Evolutionary conservation across 352 stramenopile genomes (phyloP), one percentile per base, ranked within the genome.

Genomic region (Plasmopara muralis): DNA sequence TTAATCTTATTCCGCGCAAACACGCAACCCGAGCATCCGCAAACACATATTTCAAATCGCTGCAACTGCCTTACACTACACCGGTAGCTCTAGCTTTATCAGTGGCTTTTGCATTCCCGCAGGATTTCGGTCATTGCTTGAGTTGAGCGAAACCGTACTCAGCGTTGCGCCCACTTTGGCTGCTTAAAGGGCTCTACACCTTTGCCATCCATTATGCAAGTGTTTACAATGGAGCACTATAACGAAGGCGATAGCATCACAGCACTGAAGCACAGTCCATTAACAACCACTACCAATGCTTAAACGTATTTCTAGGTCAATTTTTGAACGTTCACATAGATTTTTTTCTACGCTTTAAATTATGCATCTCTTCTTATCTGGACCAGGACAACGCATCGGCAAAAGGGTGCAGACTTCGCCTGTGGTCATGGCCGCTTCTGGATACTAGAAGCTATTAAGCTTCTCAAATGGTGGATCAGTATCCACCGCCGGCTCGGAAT

Each of bases 361-460:
- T 43, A 46, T 53, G 15, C 47, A 46, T 53, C 44, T 25, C 1
- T 3, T 25, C 20, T 1, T 3, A 3, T 25, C 20, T 25, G 20
- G 20, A 25, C 20, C 20, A 25, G 20, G 20, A 25, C 20, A 25
- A 3, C 20, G 20, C 20, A 52, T 35, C 2, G 47, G 34, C 39
- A 33, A 15, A 6, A 38, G 37, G 29, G 42, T 49, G 34, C 54
- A 67, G 3, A 35, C 29, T 37, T 68, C 50, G 2, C 53, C 63
- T 13, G 63, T 64, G 18, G 63, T 62, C 63, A 76, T 66, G 0
- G 63, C 60, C 3, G 63, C 60, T 35, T 76, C 60, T 9, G 68
- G 54, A 55, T 68, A 65, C 49, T 68, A 55, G 48, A 63, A 76
- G 13, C n/a, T 18, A 14, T 50, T n/a, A 14, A 61, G 50, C 34